Conservation (phyloP, 2,329 filamentous ascomycete genomes). For the Ascomycota sp. region DNA sequence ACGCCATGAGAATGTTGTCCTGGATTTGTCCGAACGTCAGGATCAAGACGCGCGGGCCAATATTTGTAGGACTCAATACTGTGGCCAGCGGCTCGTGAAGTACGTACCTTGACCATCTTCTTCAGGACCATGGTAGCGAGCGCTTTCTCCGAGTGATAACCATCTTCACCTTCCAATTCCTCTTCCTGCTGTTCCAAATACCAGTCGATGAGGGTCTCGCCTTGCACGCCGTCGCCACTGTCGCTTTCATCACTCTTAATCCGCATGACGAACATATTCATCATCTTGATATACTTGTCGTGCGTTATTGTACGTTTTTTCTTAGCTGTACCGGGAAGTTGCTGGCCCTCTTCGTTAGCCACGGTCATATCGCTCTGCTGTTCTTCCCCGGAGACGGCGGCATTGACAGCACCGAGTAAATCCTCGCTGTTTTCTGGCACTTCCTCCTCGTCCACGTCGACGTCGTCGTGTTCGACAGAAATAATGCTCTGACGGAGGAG, state of each 20-base stretch:
- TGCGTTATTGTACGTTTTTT: conserved; percentile 77
- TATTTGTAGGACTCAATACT: too few relatives aligned
- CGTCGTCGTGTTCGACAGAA: conserved; percentile 89
- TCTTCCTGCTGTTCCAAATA: conserved; percentile 82
- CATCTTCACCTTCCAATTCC: conserved; percentile 59
- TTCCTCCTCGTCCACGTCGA: conserved; percentile 52
- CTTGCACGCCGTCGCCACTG: conserved; percentile 61
- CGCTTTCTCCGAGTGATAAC: conserved; percentile 50
- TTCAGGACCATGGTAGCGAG: conserved; percentile 71
- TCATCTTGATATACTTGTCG: conserved; percentile 80
- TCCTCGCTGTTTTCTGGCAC: conserved; percentile 22
- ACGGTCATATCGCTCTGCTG: conserved; percentile 23
- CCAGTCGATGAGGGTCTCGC: conserved; percentile 63
- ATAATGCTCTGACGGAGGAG: conserved; percentile 88
- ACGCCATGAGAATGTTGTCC: conserved; percentile 73
- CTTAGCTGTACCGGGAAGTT: conserved; percentile 18
- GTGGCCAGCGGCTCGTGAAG: too few relatives aligned
- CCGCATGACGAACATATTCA: conserved; percentile 63
- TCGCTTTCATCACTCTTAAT: conserved; percentile 63
- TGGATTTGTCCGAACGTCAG: conserved; percentile 28
- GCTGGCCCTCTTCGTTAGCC: conserved; percentile 13
- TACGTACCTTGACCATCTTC: conserved; percentile 78
- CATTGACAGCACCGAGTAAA: conserved; percentile 17
- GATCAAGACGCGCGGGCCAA: too few relatives aligned
- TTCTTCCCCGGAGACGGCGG: conserved; percentile 19